phyloP scores from a whole-genome alignment of 441 rosid species.

The Erodium texanum region DNA sequence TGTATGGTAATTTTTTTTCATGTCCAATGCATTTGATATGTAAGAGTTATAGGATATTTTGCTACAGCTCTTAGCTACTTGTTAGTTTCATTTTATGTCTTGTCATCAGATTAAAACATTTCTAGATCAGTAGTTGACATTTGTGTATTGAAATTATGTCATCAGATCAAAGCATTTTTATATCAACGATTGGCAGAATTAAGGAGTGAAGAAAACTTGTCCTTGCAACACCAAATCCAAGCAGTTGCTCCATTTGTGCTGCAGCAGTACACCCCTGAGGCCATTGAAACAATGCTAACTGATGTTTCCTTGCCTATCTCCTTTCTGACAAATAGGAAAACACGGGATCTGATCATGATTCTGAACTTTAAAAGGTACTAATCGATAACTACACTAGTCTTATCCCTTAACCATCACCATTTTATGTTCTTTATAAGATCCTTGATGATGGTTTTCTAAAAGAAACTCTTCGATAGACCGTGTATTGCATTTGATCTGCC shows the following conservation, averaged over 20 bases:
- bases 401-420: slow-evolving; percentile 1
- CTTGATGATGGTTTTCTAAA: background rate
- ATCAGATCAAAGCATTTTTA: slow-evolving; percentile 82
- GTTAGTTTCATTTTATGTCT: slow-evolving; percentile 1
- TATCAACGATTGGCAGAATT: slow-evolving; percentile 68
- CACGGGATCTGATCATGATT: slow-evolving; percentile 79
- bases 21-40: background rate
- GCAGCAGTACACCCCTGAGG: slow-evolving; percentile 81
- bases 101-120: slow-evolving; percentile 13
- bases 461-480: background rate
- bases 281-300: slow-evolving; percentile 56
- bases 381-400: slow-evolving; percentile 10
- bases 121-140: slow-evolving; percentile 9
- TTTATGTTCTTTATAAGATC: background rate
- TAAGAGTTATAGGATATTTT: slow-evolving; percentile 8
- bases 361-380: slow-evolving; percentile 83
- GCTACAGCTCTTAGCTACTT: background rate
- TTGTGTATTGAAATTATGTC: slow-evolving; percentile 16
- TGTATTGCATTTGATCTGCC: background rate
- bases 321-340: slow-evolving; percentile 72
- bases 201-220: slow-evolving; percentile 63
- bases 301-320: slow-evolving; percentile 58
- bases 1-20: background rate
- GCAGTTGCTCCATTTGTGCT: slow-evolving; percentile 84
- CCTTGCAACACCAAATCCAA: slow-evolving; percentile 91